Conservation (phyloP, 31 red algal genomes). For the Porphyra umbilicalis region DNA sequence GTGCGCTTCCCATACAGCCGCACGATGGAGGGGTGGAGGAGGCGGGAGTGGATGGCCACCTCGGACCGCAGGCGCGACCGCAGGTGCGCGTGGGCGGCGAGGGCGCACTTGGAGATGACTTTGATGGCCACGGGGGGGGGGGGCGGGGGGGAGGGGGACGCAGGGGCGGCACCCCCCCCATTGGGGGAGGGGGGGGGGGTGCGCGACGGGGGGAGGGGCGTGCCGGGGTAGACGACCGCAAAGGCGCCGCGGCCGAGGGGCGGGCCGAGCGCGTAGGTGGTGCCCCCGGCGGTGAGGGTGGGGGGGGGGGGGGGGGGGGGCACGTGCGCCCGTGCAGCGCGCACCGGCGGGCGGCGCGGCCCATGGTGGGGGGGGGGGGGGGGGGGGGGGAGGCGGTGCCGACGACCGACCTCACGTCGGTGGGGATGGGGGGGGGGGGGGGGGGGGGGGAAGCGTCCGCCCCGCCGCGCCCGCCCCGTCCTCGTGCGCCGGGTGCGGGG, state of each 20-base stretch:
- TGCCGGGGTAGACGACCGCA: constrained; percentile 25
- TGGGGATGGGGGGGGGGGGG: too few species aligned
- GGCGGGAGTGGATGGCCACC: constrained; percentile 33
- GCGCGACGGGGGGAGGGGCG: neutral
- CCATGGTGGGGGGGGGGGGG: neutral
- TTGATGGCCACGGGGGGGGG: constrained; percentile 14
- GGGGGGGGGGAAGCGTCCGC: too few species aligned
- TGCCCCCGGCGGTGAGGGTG: neutral
- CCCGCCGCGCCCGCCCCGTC: too few species aligned
- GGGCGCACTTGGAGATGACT: constrained; percentile 37
- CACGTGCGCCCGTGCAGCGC: constrained; percentile 27
- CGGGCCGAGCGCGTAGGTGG: constrained; percentile 2
- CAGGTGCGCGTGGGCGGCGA: neutral
- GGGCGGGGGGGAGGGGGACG: neutral
- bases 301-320: constrained; percentile 19
- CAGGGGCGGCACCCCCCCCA: neutral
- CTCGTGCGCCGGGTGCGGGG: too few species aligned
- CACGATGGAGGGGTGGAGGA: constrained; percentile 39
- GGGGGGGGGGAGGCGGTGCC: too few species aligned
- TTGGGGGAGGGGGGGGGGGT: neutral
- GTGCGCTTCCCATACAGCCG: constrained; percentile 12
- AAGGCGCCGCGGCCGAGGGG: constrained; percentile 28
- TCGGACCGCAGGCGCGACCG: constrained; percentile 15
- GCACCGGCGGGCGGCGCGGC: neutral
- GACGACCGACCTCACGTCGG: neutral